phyloP scores from a whole-genome alignment of 176 grass and related monocot species.

The Juncus inflexus region DNA sequence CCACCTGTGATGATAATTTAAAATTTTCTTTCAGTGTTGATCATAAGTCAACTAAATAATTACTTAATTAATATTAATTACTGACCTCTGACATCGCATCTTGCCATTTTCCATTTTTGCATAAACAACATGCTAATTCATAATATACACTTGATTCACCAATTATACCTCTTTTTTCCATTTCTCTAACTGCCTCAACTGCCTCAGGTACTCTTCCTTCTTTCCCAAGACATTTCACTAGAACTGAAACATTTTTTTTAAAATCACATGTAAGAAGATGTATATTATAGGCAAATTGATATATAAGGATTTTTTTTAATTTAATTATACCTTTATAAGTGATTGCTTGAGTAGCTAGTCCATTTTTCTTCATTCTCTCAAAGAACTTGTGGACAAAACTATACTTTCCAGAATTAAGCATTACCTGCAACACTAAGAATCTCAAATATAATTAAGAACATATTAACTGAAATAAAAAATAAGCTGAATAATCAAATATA shows the following conservation, averaged over 20 bases:
- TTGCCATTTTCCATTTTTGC: constrained; percentile 79
- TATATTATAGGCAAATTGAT: neutral
- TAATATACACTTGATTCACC: constrained; percentile 82
- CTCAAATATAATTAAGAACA: neutral
- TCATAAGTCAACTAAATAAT: neutral
- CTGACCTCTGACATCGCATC: constrained; percentile 87
- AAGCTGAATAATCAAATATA: constrained; percentile 14
- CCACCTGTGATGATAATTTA: constrained; percentile 49
- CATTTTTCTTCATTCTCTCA: constrained; percentile 81
- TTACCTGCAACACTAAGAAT: constrained; percentile 37
- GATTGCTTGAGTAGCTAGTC: constrained; percentile 64
- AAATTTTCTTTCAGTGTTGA: neutral
- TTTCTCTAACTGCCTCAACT: constrained; percentile 63
- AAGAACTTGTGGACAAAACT: constrained; percentile 81
- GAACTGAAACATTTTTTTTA: constrained; percentile 35
- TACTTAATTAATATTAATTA: constrained; percentile 7
- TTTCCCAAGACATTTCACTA: constrained; percentile 86
- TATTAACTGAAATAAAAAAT: constrained; percentile 5
- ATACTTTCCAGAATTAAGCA: constrained; percentile 87
- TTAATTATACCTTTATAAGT: constrained; percentile 67
- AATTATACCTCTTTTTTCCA: constrained; percentile 89
- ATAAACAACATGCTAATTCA: constrained; percentile 85
- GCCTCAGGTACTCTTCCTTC: constrained; percentile 77
- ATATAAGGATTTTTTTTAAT: too few relatives aligned
- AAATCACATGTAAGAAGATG: too few relatives aligned